Base-by-base conservation (phyloP, 345 rosid genomes). In the Corymbia maculata region DNA sequence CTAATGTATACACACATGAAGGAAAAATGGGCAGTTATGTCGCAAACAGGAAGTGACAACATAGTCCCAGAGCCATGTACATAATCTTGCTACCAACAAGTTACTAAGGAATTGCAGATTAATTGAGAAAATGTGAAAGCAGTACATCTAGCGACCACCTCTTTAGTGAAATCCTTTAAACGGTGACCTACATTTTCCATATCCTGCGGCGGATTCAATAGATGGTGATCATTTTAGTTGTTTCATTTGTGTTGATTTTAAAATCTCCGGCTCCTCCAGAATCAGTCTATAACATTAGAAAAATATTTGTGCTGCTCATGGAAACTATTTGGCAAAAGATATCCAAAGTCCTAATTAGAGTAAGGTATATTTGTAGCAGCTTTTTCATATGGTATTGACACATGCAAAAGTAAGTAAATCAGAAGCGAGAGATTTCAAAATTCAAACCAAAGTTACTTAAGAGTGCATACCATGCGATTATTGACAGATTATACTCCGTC, bases 281-380 rank as follows among this genome's bases (percentile, higher is more conserved):
- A n/a, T 28, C 70, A 61, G 11, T 61, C 30, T 26, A 11, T 3
- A 7, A 10, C 68, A 11, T 12, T 59, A 8, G 61, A 55, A n/a
- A 64, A 64, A 64, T 28, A n/a, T 13, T 13, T n/a, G 36, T 64
- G 36, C 17, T 64, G 4, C 75, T 66, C 36, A 64, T 53, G 6
- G 75, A 64, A 64, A 64, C 15, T n/a, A 64, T 64, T 64, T n/a
- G 16, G 75, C 75, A n/a, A 30, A 66, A 8, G 6, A 64, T 64
- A n/a, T 64, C 3, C 36, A n/a, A 13, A n/a, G 75, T n/a, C 75
- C 36, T 64, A 14, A 15, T 66, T 66, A 30, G 44, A n/a, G 1
- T 1, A 15, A 30, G 42, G 0, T n/a, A 0, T 3, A n/a, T 13
- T n/a, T n/a, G 13, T 64, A 4, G 9, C 2, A 0, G 17, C 4